A percentile compares a stretch with the other conserved stretches of the same genome.
phyloP scores from a whole-genome alignment of 2,329 filamentous ascomycete species.

The Bertia moriformis region DNA sequence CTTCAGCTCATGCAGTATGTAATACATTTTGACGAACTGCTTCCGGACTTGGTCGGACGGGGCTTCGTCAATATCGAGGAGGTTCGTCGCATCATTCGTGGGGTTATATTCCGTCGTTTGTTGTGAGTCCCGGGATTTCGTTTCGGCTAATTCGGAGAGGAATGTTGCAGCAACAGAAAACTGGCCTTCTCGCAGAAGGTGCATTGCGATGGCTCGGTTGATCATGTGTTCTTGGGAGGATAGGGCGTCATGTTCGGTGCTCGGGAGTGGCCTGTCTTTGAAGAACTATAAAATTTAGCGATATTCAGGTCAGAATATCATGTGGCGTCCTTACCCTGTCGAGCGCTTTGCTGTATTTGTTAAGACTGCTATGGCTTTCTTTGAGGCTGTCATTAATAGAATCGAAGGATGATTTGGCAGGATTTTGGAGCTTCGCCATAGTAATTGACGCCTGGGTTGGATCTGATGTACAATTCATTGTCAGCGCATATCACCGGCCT shows the following conservation, averaged over 20 bases:
- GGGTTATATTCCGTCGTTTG: conserved; percentile 2
- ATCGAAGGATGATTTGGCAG: conserved; percentile 69
- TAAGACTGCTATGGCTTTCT: conserved; percentile 68
- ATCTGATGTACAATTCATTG: conserved; percentile 28
- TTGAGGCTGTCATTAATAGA: conserved; percentile 68
- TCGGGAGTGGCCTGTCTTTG: conserved; percentile 55
- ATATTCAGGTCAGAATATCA: conserved; percentile 14
- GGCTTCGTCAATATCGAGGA: conserved; percentile 5
- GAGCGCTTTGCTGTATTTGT: conserved; percentile 70
- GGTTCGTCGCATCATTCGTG: conserved; percentile 3
- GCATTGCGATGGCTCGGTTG: conserved; percentile 91
- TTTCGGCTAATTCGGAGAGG: conserved; percentile 47
- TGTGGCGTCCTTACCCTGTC: conserved; percentile 46
- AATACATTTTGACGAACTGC: conserved; percentile 36
- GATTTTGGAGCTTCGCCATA: conserved; percentile 73
- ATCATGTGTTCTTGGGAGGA: conserved; percentile 63
- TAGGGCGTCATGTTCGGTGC: conserved; percentile 68
- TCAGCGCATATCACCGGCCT: conserved; percentile 4
- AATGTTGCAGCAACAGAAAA: conserved; percentile 81
- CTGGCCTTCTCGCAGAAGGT: conserved; percentile 83
- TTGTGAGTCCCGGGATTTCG: conserved; percentile 9
- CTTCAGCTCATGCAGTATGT: conserved; percentile 67
- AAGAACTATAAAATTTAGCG: conserved; percentile 33
- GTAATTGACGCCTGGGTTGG: conserved; percentile 58
- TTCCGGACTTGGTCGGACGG: background rate